Percentiles rank a stretch among this genome's conserved stretches.
Evolutionary conservation across 805 yeast genomes (phyloP).

Genomic region (Wickerhamiella cacticola): DNA sequence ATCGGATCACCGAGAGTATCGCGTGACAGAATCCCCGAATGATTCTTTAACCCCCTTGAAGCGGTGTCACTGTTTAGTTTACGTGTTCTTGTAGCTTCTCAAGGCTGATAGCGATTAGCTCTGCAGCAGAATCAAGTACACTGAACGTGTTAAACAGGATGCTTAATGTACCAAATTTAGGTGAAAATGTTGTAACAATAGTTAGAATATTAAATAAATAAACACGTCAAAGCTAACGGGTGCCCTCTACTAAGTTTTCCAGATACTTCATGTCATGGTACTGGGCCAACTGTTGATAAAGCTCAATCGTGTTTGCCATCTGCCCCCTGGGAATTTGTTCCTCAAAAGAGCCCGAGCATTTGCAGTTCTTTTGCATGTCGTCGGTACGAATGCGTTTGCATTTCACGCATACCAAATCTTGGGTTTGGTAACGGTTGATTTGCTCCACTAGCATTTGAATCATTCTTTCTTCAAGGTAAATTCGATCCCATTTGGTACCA

Average conservation of each 20-base stretch:
- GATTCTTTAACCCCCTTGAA: no score
- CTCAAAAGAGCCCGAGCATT: constrained; percentile 63
- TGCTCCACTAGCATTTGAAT: constrained; percentile 49
- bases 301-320: constrained; percentile 35
- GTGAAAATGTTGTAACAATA: no score
- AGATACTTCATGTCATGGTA: constrained; percentile 38
- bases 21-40: no score
- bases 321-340: constrained; percentile 40
- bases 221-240: not conserved
- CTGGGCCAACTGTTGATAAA: constrained; percentile 48
- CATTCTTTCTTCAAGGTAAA: constrained; percentile 66
- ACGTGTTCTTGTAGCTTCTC: no score
- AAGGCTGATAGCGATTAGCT: no score
- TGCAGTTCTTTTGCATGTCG: constrained; percentile 61
- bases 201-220: not conserved
- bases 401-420: constrained; percentile 70
- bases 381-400: constrained; percentile 58
- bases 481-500: constrained; percentile 47
- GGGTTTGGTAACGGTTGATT: constrained; percentile 52
- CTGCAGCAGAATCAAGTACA: no score
- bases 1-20: no score
- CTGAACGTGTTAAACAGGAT: no score
- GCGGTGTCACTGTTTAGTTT: no score
- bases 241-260: not conserved
- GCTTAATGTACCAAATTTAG: no score